Evolutionary conservation across 306 rosid species (phyloP), one percentile per base, ranked within the genome.

Genomic region (Dalbergia cochinchinensis): DNA sequence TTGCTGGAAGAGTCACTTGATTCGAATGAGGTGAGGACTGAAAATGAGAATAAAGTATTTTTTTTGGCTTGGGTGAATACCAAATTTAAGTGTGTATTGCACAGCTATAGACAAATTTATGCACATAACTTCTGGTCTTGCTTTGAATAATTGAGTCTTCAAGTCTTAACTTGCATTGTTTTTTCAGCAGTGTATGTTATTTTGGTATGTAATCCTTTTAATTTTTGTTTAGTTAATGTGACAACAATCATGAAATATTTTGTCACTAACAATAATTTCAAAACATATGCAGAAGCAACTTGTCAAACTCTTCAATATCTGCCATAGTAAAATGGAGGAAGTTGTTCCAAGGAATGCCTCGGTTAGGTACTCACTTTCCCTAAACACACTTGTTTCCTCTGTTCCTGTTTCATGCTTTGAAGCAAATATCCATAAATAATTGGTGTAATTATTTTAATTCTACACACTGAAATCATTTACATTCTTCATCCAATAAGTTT

Each of bases 261-360:
- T 78, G 79, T 67, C 54, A 71, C 65, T 65, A 50, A 78, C 75
- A 59, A 58, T 57, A 69, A 13, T 65, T 64, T 66, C 83, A 76
- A 82, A 77, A 65, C 80, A 19, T 70, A 26, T 87, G 91, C 93
- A 94, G 97, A 90, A 76, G 69, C 84, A 86, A 80, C 86, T 76
- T 67, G 89, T 92, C 74, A 83, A 86, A 74, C 92, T 92, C 78
- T 79, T 86, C 85, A 86, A 86, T 77, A 85, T 77, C 74, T 92
- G 99, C 86, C 97, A 94, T 82, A 92, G 97, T 87, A 85, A 87
- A 90, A 90, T 94, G 95, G 90, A 83, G 48, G 86, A 88, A 81
- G 89, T 88, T 84, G 84, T 94, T 85, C 87, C 92, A 42, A 83
- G 35, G 67, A 82, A 80, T 84, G 68, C 86, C 16, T 66, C 83